Conservation (phyloP, 1,284 basidiomycete species). For the Ustilago trichophora region DNA sequence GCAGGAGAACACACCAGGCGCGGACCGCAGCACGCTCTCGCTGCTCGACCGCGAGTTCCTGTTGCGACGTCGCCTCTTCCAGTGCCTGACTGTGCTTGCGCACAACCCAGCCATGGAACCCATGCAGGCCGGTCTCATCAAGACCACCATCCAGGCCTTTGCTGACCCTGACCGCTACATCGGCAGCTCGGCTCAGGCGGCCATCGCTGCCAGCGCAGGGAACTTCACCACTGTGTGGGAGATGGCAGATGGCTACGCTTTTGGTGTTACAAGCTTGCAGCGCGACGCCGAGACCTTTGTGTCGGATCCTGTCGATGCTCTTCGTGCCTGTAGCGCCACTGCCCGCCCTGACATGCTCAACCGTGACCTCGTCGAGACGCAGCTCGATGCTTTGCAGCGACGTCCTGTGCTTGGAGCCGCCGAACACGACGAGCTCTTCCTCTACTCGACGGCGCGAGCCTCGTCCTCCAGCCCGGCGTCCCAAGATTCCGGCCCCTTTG, state of each 20-base stretch:
- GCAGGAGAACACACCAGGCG: constrained; percentile 49
- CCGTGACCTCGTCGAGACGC: constrained; percentile 79
- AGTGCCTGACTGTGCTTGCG: constrained; percentile 86
- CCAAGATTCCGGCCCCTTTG: constrained; percentile 16
- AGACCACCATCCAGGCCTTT: constrained; percentile 83
- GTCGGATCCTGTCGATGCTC: constrained; percentile 36
- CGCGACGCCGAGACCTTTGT: constrained; percentile 61
- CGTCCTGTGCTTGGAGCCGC: constrained; percentile 83
- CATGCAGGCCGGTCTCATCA: constrained; percentile 81
- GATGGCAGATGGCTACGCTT: constrained; percentile 86
- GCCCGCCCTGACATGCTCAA: constrained; percentile 73
- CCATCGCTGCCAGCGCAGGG: constrained; percentile 86
- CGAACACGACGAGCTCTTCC: constrained; percentile 84
- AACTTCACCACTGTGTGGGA: constrained; percentile 88
- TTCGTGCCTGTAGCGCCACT: constrained; percentile 22
- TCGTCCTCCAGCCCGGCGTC: neutral
- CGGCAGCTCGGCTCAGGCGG: constrained; percentile 88
- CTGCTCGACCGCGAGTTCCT: constrained; percentile 83
- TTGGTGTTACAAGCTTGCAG: constrained; percentile 82
- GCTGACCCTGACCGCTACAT: constrained; percentile 76
- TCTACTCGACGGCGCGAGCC: constrained; percentile 70
- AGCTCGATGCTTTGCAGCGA: constrained; percentile 78
- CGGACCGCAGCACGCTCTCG: constrained; percentile 69
- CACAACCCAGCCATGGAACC: constrained; percentile 80
- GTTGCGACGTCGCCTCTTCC: constrained; percentile 83